These are phyloP conservation scores for Globisporangium mamillatum DNA, from an alignment of 352 stramenopile genomes.

Conservation along the genomic window DNA sequence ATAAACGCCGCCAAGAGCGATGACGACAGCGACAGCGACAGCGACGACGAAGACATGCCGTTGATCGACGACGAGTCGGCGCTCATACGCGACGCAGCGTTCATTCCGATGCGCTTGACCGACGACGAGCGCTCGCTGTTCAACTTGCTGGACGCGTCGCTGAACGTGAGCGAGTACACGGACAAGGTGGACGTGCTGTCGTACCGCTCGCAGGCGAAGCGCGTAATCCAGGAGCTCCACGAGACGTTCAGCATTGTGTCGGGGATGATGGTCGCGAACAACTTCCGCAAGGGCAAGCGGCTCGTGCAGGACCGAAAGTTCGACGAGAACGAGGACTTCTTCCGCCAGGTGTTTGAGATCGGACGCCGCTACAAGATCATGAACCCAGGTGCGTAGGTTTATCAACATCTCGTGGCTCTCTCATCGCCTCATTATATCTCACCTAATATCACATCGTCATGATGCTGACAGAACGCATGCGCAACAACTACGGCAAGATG, in stretches of 20 bases:
- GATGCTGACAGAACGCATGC: constrained; percentile 58
- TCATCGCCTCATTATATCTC: not conserved
- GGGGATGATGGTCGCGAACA: constrained; percentile 51
- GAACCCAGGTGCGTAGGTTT: constrained; percentile 62
- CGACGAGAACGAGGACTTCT: constrained; percentile 76
- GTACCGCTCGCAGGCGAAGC: constrained; percentile 66
- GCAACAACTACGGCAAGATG: constrained; percentile 93
- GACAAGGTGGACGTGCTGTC: constrained; percentile 90
- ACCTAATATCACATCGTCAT: not conserved
- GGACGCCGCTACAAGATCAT: constrained; percentile 94
- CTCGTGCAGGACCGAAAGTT: constrained; percentile 62
- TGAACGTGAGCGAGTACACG: constrained; percentile 91
- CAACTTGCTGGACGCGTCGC: constrained; percentile 70
- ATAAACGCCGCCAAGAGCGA: constrained; percentile 22
- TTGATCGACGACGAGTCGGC: constrained; percentile 17
- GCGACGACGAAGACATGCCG: constrained; percentile 28
- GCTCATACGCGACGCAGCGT: constrained; percentile 41
- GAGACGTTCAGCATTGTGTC: constrained; percentile 66
- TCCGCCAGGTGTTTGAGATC: constrained; percentile 87
- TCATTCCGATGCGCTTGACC: constrained; percentile 68
- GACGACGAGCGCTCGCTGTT: constrained; percentile 71
- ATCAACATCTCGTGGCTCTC: not conserved
- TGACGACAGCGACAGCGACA: constrained; percentile 25
- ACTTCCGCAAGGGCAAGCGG: constrained; percentile 59
- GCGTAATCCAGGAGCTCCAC: constrained; percentile 68